Evolutionary conservation across 306 rosid genomes (phyloP).

Genomic region (Erythrophleum fordii): DNA sequence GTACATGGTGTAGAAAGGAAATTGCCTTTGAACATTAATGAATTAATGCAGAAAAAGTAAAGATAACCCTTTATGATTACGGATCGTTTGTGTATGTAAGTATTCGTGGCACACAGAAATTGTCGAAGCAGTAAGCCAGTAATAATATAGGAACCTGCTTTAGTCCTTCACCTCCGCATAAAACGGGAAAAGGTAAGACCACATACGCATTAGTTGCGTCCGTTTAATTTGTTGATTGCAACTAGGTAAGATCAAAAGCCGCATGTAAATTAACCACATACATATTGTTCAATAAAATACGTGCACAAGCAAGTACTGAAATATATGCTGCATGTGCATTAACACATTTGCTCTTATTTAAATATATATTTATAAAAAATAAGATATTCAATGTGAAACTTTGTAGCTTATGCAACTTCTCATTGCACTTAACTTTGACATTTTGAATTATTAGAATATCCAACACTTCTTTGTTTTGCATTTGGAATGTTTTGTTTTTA

Average conservation of each 20-base stretch:
- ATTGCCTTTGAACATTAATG: background rate
- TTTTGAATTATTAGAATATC: too few species aligned
- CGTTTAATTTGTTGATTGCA: background rate
- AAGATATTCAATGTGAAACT: too few species aligned
- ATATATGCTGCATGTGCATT: too few species aligned
- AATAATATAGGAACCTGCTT: conserved; percentile 9
- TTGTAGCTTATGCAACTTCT: too few species aligned
- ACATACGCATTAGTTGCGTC: background rate
- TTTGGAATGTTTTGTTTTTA: too few species aligned
- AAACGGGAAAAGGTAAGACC: background rate
- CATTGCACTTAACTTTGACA: too few species aligned
- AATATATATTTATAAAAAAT: too few species aligned
- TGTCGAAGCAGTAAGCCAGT: conserved; percentile 14
- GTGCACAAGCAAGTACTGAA: too few species aligned
- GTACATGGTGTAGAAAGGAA: background rate
- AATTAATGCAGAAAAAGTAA: background rate
- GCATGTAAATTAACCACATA: too few species aligned
- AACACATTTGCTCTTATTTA: too few species aligned
- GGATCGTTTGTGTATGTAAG: background rate
- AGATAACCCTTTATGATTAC: background rate
- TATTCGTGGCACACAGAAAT: conserved; percentile 20
- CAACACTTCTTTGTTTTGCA: too few species aligned
- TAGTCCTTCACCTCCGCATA: background rate
- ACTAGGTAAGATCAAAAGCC: background rate
- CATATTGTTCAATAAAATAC: too few species aligned